phyloP scores from a whole-genome alignment of 352 stramenopile genomes.

The Phytophthora europaea region DNA sequence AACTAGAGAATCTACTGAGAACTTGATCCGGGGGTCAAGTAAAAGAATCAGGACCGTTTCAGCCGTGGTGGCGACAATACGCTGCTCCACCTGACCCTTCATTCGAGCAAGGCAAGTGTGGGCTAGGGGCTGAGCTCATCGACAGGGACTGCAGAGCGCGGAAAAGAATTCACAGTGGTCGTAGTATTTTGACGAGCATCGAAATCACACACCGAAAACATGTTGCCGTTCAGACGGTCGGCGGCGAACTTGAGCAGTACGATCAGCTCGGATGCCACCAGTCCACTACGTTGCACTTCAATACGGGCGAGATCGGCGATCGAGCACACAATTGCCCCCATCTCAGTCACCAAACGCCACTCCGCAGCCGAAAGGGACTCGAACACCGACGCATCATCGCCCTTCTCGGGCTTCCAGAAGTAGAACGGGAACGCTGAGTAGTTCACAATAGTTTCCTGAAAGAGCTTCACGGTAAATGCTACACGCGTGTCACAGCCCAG shows the following conservation, averaged over 20 bases:
- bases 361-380: not conserved
- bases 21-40: no score
- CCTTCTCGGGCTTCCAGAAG: conserved; percentile 4
- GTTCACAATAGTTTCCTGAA: not conserved
- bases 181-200: not conserved
- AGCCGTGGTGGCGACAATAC: no score
- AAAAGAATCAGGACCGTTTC: no score
- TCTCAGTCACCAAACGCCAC: conserved; percentile 3
- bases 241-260: conserved; percentile 11
- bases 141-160: no score
- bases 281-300: conserved; percentile 12
- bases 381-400: conserved; percentile 7
- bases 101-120: no score
- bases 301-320: conserved; percentile 11
- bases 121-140: no score
- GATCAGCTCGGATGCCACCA: conserved; percentile 14
- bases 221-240: not conserved
- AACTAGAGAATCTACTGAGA: not conserved
- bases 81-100: no score
- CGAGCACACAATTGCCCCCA: conserved; percentile 4
- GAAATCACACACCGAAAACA: conserved; percentile 5
- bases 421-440: not conserved
- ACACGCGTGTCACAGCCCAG: conserved; percentile 21
- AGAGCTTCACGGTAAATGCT: conserved; percentile 6
- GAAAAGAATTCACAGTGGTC: no score